A percentile compares a stretch with the other conserved stretches of the same genome.
Evolutionary conservation across 2,329 filamentous ascomycete species (phyloP).

Genomic region (Diatrype stigma): DNA sequence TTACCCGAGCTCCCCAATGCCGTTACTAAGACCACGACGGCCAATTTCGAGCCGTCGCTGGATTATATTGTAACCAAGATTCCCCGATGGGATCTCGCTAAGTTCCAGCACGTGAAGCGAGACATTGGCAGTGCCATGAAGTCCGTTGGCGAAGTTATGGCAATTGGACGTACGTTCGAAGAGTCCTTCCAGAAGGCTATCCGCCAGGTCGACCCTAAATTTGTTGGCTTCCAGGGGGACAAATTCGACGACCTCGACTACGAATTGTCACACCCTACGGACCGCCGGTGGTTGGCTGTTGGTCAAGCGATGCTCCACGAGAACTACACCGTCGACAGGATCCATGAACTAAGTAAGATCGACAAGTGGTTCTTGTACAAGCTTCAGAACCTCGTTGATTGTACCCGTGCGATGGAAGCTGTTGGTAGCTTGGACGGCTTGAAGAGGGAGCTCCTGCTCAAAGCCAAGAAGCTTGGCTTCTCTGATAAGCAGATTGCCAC

Average conservation of each 20-base stretch:
- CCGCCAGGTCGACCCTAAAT: constrained; percentile 90
- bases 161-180: constrained; percentile 96
- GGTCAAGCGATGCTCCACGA: constrained; percentile 98
- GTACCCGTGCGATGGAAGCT: constrained; percentile 78
- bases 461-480: constrained; percentile 97
- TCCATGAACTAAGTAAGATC: constrained; percentile 95
- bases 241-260: constrained; percentile 91
- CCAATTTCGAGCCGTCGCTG: constrained; percentile 95
- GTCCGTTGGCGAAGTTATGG: constrained; percentile 98
- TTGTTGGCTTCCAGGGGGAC: constrained; percentile 90
- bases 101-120: constrained; percentile 98
- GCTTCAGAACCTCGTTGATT: constrained; percentile 94
- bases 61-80: constrained; percentile 99
- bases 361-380: constrained; percentile 99
- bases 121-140: constrained; percentile 99
- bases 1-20: constrained; percentile 95
- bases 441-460: constrained; percentile 82
- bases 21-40: constrained; percentile 96
- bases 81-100: constrained; percentile 94
- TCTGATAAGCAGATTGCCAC: constrained; percentile 91
- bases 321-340: constrained; percentile 84
- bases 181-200: constrained; percentile 99
- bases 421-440: constrained; percentile 78
- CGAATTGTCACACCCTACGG: constrained; percentile 86
- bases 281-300: constrained; percentile 94